These are phyloP conservation scores for Pythium aristosporum DNA, from an alignment of 352 stramenopile genomes.

Conservation along the genomic window DNA sequence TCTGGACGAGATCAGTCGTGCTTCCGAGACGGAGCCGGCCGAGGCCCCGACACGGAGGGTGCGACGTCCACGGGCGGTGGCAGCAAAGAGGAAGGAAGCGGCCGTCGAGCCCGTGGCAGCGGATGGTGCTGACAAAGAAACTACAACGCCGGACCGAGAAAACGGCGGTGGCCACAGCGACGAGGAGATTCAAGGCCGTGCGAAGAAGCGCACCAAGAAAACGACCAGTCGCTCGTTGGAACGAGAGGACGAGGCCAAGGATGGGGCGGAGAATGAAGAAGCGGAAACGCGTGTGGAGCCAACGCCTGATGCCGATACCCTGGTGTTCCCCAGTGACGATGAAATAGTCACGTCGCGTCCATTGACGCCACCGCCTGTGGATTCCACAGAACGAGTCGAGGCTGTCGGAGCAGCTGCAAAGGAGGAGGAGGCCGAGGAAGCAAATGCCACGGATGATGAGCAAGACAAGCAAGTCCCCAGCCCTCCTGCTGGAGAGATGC, in stretches of 20 bases:
- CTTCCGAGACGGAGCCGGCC: background rate
- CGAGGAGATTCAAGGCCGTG: slow-evolving; percentile 21
- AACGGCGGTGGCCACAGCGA: background rate
- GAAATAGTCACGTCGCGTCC: background rate
- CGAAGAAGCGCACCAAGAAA: slow-evolving; percentile 18
- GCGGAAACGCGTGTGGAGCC: background rate
- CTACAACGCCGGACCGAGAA: background rate
- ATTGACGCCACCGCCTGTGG: background rate
- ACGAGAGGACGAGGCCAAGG: background rate
- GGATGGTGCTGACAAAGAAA: background rate
- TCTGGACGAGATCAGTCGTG: background rate
- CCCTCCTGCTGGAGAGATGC: slow-evolving; percentile 7
- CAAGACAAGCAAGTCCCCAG: background rate
- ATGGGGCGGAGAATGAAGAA: background rate
- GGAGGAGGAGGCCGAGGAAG: background rate
- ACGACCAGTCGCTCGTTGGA: background rate
- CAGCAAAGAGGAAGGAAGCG: background rate
- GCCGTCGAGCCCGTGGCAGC: background rate
- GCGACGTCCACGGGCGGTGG: background rate
- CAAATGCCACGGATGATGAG: background rate
- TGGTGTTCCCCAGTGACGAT: no score
- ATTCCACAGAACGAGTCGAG: background rate
- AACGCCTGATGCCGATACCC: background rate
- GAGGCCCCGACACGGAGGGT: background rate
- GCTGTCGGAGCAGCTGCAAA: background rate